A percentile compares a stretch with the other conserved stretches of the same genome.
Evolutionary conservation across 371 early-diverging fungal species (phyloP).

Genomic region (Apophysomyces sp.): DNA sequence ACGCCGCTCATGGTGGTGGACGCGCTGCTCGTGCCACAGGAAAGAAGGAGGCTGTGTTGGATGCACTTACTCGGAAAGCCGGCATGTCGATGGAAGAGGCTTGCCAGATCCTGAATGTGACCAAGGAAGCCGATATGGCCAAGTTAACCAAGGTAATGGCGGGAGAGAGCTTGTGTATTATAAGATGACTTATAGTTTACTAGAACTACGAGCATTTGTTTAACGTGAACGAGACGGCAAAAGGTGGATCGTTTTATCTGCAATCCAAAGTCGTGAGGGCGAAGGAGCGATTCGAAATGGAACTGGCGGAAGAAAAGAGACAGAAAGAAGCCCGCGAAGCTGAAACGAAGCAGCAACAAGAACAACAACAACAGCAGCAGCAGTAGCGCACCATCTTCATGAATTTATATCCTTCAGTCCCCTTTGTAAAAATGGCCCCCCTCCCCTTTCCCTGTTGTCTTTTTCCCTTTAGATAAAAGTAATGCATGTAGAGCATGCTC

Average conservation of each 20-base stretch:
- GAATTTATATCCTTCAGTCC: background rate
- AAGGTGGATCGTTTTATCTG: conserved; percentile 92
- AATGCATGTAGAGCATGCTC: background rate
- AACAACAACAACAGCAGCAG: conserved; percentile 14
- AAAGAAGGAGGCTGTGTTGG: conserved; percentile 58
- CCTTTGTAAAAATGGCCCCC: background rate
- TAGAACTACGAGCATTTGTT: conserved; percentile 91
- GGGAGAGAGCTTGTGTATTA: background rate
- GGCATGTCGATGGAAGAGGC: conserved; percentile 94
- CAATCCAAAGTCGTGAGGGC: conserved; percentile 95
- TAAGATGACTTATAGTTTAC: background rate
- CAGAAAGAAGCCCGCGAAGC: conserved; percentile 35
- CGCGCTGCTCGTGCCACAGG: conserved; percentile 45
- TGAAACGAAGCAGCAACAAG: conserved; percentile 15
- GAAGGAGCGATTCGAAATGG: conserved; percentile 90
- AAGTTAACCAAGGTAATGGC: conserved; percentile 66
- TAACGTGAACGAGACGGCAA: conserved; percentile 81
- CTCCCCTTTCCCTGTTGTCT: background rate
- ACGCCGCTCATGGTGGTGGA: conserved; percentile 66
- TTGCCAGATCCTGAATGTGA: conserved; percentile 87
- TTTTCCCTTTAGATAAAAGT: background rate
- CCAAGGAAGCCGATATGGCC: conserved; percentile 69
- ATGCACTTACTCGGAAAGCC: conserved; percentile 78
- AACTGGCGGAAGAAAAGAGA: conserved; percentile 54
- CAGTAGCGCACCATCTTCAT: conserved; percentile 13